Evolutionary conservation across 352 stramenopile genomes (phyloP), one percentile per base, ranked within the genome.

Genomic region (Pythium volutum): DNA sequence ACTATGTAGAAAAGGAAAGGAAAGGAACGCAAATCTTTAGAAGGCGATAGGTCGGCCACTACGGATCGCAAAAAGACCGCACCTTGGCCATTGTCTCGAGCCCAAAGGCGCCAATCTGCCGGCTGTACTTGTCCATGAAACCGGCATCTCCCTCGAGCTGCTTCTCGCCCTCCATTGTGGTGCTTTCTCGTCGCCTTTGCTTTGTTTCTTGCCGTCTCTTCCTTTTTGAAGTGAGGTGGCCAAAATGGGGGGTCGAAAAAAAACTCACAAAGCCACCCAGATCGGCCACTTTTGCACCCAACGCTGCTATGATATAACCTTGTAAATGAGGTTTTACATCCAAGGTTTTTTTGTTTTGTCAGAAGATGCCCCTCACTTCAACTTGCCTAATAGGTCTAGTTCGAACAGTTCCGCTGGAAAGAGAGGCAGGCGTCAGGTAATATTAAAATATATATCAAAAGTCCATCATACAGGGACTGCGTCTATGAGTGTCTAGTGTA

Each of bases 51-150:
- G 43, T 61, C 64, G 61, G 34, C 18, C 26, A 55, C 49, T n/a
- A 66, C 1, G 38, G 12, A 23, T 46, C 20, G 31, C 8, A 15
- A 10, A 14, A 57, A 56, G 41, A 31, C 42, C 63, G 64, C 39
- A 96, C 82, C 76, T 97, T 97, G 57, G 85, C 89, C 86, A 97
- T 97, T 36, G 88, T 95, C 69, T 97, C 89, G 61, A 97, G 71
- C 6, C 90, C 90, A 62, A 96, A 97, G 27, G 90, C 89, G 66
- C 88, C 90, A 70, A 97, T 97, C 72, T 97, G 90, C 41, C 90
- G 81, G 47, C 85, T 96, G 81, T 96, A 97, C 73, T 96, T 96
- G 81, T 97, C 88, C 88, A 96, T 97, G 70, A 97, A 97, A 52
- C 75, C 80, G 29, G 89, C 89, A 85, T 97, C 83, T 51, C 75